Percentiles rank a stretch among this genome's conserved stretches.
These are phyloP conservation scores for Chaetomidium leptoderma DNA, from an alignment of 495 filamentous ascomycete species.

Conservation along the genomic window DNA sequence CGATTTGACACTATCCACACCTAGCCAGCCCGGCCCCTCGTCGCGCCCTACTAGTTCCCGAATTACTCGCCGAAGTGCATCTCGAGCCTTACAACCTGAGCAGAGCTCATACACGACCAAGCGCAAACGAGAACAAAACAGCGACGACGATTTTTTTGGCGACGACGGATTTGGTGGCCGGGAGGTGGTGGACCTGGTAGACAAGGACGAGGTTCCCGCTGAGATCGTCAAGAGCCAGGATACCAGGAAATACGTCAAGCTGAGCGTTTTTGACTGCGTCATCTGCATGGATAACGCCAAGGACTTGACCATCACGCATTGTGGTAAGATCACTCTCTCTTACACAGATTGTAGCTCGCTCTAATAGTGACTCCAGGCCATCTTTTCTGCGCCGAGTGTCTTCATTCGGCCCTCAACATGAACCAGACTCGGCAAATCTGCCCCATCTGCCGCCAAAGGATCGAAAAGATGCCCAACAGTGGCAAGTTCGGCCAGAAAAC, in stretches of 20 bases:
- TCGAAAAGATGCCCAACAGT: constrained; percentile 48
- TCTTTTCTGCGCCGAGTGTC: constrained; percentile 78
- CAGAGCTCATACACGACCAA: neutral
- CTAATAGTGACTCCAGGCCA: constrained; percentile 53
- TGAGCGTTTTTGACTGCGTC: constrained; percentile 64
- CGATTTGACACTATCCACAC: constrained; percentile 1
- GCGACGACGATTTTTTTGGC: constrained; percentile 33
- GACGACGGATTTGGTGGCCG: neutral
- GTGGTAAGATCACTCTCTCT: constrained; percentile 56
- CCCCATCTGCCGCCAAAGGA: constrained; percentile 52
- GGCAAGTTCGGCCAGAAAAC: constrained; percentile 33
- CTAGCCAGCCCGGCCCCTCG: neutral
- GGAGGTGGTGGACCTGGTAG: constrained; percentile 52
- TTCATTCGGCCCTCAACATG: constrained; percentile 68
- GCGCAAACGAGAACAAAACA: constrained; percentile 16
- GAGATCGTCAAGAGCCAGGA: constrained; percentile 45
- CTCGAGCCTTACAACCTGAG: constrained; percentile 9
- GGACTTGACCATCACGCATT: constrained; percentile 71
- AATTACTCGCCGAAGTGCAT: neutral
- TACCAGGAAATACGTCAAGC: constrained; percentile 47
- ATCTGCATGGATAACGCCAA: constrained; percentile 80
- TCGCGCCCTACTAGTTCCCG: neutral
- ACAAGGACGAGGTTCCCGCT: constrained; percentile 57
- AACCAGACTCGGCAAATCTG: constrained; percentile 46
- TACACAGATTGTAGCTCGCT: neutral